phyloP scores from a whole-genome alignment of 257 asterid species.

The Solanum chmielewskii region DNA sequence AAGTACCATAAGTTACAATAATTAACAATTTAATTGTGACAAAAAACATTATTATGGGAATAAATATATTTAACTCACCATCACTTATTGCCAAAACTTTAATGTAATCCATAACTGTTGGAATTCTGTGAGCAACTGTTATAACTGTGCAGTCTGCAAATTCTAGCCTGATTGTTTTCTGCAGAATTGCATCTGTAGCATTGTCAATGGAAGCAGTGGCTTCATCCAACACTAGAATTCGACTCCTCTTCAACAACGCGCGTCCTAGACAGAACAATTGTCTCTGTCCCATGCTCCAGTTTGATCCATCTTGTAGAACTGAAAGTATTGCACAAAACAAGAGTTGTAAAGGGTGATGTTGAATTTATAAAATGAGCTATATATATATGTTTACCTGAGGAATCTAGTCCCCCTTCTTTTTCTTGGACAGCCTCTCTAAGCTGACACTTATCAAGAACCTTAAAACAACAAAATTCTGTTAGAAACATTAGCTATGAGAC shows the following conservation, averaged over 20 bases:
- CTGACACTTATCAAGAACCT: constrained; percentile 6
- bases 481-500: not conserved
- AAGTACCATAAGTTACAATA: too few species aligned
- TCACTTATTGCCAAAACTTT: not conserved
- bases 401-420: not conserved
- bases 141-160: not conserved
- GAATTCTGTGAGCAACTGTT: not conserved
- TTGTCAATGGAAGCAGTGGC: constrained; percentile 12
- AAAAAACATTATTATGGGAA: too few species aligned
- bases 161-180: not conserved
- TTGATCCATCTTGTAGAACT: not conserved
- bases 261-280: not conserved
- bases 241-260: not conserved
- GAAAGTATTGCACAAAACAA: not conserved
- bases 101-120: constrained; percentile 1
- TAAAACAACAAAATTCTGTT: not conserved
- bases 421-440: constrained; percentile 2
- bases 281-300: constrained; percentile 1
- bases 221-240: constrained; percentile 2
- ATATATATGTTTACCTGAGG: not conserved
- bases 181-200: not conserved
- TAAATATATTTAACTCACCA: not conserved
- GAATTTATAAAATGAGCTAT: too few species aligned
- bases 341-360: too few species aligned
- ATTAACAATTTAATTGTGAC: too few species aligned